phyloP scores from a whole-genome alignment of 2,329 filamentous ascomycete genomes.

The Phialophora expanda region DNA sequence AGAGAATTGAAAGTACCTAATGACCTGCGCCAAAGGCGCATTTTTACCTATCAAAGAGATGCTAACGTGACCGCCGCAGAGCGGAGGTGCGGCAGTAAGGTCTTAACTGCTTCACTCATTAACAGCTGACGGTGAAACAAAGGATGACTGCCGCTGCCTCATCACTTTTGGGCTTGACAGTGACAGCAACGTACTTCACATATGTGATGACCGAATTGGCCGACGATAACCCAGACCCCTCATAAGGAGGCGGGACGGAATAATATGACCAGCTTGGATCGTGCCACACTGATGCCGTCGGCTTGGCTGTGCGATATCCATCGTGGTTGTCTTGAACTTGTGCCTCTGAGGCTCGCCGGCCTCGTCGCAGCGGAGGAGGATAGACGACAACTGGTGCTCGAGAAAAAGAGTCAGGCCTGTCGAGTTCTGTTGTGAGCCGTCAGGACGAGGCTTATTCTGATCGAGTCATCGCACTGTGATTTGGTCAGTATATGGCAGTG shows the following conservation, averaged over 20 bases:
- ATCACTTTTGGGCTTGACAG: background rate
- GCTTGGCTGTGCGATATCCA: background rate
- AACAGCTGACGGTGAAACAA: background rate
- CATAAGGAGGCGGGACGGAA: background rate
- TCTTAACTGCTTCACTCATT: constrained; percentile 16
- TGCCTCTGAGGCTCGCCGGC: background rate
- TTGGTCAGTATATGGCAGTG: background rate
- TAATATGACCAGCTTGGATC: background rate
- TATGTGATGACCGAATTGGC: background rate
- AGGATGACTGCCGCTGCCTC: background rate
- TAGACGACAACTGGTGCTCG: no score
- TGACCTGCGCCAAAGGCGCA: constrained; percentile 8
- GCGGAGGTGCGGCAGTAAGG: constrained; percentile 14
- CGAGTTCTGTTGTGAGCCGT: no score
- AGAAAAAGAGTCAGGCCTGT: no score
- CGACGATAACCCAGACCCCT: background rate
- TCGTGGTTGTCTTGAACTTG: background rate
- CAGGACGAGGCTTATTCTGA: background rate
- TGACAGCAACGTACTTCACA: background rate
- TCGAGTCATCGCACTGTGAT: background rate
- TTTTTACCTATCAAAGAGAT: constrained; percentile 15
- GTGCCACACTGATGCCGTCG: background rate
- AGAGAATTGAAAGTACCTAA: constrained; percentile 5
- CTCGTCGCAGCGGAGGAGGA: background rate
- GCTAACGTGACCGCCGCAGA: background rate